A percentile compares a stretch with the other conserved stretches of the same genome.
Evolutionary conservation across 768 basidiomycete genomes (phyloP).

Genomic region (Suillus paluster): DNA sequence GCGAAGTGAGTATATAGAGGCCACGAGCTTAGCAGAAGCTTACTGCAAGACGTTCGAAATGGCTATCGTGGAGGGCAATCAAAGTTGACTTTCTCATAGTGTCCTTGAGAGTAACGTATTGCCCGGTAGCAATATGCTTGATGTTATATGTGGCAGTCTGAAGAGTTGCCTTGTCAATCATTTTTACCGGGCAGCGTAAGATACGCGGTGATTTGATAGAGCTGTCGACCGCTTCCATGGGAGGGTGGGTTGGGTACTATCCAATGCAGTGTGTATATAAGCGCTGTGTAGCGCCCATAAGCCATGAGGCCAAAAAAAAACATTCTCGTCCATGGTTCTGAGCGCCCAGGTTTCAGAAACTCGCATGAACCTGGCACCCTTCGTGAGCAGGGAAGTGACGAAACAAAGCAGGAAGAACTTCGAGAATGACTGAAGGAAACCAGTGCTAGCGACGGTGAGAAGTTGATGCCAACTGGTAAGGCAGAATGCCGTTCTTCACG

Average conservation of each 20-base stretch:
- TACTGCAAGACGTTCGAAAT: slow-evolving; percentile 5
- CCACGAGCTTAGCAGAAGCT: background rate
- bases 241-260: background rate
- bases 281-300: too few species aligned
- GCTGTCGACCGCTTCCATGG: background rate
- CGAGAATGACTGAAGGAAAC: too few species aligned
- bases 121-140: slow-evolving; percentile 2
- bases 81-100: background rate
- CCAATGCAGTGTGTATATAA: too few species aligned
- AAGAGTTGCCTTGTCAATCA: slow-evolving; percentile 3
- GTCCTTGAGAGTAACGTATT: slow-evolving; percentile 5
- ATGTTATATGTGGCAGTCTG: slow-evolving; percentile 2
- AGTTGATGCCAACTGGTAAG: too few species aligned
- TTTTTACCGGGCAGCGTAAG: background rate
- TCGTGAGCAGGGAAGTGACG: background rate
- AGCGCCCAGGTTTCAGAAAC: background rate
- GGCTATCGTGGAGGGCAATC: background rate
- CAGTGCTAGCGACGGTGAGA: too few species aligned
- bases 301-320: background rate
- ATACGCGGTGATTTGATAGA: background rate
- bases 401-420: background rate
- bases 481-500: too few species aligned
- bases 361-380: background rate
- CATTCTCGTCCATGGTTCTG: background rate
- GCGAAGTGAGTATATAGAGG: background rate